Base-by-base conservation (phyloP, 2,329 filamentous ascomycete species). In the Ambrosiella beaveri region DNA sequence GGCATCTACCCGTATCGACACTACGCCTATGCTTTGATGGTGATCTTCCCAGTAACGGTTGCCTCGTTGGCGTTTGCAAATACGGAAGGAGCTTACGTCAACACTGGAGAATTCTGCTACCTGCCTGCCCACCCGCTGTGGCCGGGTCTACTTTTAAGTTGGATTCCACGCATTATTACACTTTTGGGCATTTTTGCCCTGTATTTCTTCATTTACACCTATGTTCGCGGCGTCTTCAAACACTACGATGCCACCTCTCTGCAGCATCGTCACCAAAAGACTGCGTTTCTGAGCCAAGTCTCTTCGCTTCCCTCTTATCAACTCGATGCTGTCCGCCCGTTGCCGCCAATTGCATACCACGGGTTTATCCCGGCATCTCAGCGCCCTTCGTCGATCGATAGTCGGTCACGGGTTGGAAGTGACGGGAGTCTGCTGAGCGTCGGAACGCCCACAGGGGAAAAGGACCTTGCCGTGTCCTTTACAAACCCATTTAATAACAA, bases 141-240 rank as follows among this genome's bases (percentile, higher is more conserved):
- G 86, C 83, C 84, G 62, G 75, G 81, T 49, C 71, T 84, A 13
- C 80, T 77, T 0, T 71, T 90, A 1, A 78, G 78, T 59, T 91
- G 86, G 86, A 75, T 86, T 7, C 86, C 86, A 40, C 76, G 86
- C 54, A 88, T 88, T 62, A 63, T 86, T 40, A 81, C 88, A 56
- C 79, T 85, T 62, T 65, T 76, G 7, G 71, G 76, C 35, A 84
- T 90, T 62, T 69, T 87, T 39, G 67, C 73, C 36, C 77, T 86
- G 1, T 87, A 88, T 54, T 71, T 78, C 27, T 78, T 77, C 6
- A 82, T 89, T n/a, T 89, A 89, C 65, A 65, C 79, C 9, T 85
- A 87, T 62, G 80, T 89, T 7, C 69, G 71, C 17, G 59, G 41
- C 6, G 59, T 60, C 17, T 53, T 60, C 47, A 50, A 19, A n/a